These are phyloP conservation scores for Barnettozyma sucrosica DNA, from an alignment of 805 yeast genomes.

Conservation along the genomic window DNA sequence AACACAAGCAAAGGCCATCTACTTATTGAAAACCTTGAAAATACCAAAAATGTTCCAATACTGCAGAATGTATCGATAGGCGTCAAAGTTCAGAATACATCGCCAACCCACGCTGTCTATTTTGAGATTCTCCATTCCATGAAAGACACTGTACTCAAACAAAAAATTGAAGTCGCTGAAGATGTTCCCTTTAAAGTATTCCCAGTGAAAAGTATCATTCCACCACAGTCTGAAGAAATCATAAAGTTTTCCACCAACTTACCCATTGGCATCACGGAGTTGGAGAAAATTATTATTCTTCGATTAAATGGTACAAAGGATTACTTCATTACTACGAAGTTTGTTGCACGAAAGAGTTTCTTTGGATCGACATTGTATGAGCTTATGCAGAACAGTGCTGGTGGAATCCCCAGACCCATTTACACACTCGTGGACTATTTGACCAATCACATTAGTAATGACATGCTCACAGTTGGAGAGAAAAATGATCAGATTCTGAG, in stretches of 20 bases:
- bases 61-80: conserved; percentile 22
- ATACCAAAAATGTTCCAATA: conserved; percentile 22
- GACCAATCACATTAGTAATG: conserved; percentile 21
- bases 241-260: conserved; percentile 21
- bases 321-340: conserved; percentile 27
- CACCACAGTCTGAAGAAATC: conserved; percentile 22
- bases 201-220: conserved; percentile 22
- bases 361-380: conserved; percentile 30
- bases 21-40: conserved; percentile 31
- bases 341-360: conserved; percentile 21
- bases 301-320: conserved; percentile 28
- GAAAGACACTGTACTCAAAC: neutral
- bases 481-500: conserved; percentile 20
- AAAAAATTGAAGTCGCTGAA: conserved; percentile 19
- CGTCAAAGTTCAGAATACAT: conserved; percentile 29
- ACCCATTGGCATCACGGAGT: conserved; percentile 24
- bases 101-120: conserved; percentile 8
- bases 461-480: conserved; percentile 23
- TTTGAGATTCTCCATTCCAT: conserved; percentile 34
- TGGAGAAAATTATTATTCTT: conserved; percentile 23
- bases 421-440: conserved; percentile 27
- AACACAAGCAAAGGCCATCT: conserved; percentile 33
- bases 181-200: conserved; percentile 16
- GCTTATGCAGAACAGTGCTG: conserved; percentile 13
- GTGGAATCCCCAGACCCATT: conserved; percentile 29